Percentiles rank a stretch among this genome's conserved stretches.
phyloP scores from a whole-genome alignment of 345 rosid genomes.

The Salix udensis region DNA sequence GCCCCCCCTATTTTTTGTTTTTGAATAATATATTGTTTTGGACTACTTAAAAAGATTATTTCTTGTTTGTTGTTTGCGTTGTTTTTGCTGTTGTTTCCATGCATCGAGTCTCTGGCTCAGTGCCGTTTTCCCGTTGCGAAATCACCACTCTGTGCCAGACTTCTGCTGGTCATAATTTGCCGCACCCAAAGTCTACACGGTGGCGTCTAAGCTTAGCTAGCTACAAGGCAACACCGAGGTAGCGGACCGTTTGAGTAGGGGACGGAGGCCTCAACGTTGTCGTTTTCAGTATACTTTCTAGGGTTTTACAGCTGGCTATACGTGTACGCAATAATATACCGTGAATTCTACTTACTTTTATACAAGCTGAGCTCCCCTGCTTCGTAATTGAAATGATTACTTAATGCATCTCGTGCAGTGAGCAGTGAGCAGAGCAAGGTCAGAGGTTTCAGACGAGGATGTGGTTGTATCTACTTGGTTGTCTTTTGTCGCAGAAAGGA shows the following conservation, averaged over 20 bases:
- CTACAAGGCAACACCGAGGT: not conserved
- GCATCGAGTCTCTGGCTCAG: constrained; percentile 21
- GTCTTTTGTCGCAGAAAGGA: constrained; percentile 45
- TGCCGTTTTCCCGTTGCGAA: constrained; percentile 22
- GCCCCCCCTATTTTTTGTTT: constrained; percentile 13
- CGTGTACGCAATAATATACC: too few species aligned
- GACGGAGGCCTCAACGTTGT: not conserved
- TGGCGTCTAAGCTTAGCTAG: not conserved
- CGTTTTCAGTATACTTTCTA: not conserved
- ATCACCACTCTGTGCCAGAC: constrained; percentile 9
- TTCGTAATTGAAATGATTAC: not conserved
- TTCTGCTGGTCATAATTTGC: not conserved
- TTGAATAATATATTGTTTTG: constrained; percentile 22
- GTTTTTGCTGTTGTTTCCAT: constrained; percentile 34
- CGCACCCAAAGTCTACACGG: not conserved
- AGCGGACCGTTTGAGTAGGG: not conserved
- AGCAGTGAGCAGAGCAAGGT: not conserved
- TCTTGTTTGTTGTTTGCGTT: constrained; percentile 48
- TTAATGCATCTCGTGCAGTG: not conserved
- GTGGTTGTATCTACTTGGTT: constrained; percentile 41
- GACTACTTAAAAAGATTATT: constrained; percentile 30
- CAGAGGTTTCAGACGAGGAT: not conserved
- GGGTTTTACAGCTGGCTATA: not conserved
- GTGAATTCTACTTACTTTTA: too few species aligned
- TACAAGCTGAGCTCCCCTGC: too few species aligned